A percentile compares a stretch with the other conserved stretches of the same genome.
These are phyloP conservation scores for Anthoceros angustus DNA, from an alignment of 225 moss, liverwort and hornwort genomes.

Conservation along the genomic window DNA sequence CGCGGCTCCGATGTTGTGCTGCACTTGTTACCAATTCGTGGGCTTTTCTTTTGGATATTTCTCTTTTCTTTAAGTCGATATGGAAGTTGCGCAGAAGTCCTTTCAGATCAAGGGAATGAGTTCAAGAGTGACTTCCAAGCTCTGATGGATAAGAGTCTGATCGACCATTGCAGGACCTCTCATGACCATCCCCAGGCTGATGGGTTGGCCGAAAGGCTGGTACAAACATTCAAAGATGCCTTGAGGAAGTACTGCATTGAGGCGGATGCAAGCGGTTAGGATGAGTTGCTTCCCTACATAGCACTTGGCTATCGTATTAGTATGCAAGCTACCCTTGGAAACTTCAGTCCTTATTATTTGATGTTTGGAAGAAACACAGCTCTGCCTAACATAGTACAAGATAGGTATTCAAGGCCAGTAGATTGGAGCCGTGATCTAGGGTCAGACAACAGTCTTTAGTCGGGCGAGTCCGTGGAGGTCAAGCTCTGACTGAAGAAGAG, in stretches of 20 bases:
- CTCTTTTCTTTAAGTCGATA: not conserved
- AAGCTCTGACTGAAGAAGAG: no score
- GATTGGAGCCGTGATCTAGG: not conserved
- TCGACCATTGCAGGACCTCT: constrained; percentile 1
- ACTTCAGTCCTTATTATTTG: not conserved
- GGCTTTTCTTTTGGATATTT: not conserved
- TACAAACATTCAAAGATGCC: not conserved
- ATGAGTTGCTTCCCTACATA: no score
- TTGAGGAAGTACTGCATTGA: not conserved
- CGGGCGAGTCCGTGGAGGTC: no score
- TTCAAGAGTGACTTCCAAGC: constrained; percentile 8
- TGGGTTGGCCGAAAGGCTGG: not conserved
- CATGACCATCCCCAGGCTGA: not conserved
- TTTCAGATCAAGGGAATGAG: not conserved
- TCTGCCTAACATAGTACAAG: not conserved
- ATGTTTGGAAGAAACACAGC: not conserved
- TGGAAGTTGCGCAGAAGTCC: not conserved
- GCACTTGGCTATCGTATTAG: not conserved
- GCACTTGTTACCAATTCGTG: not conserved
- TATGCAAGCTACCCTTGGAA: not conserved
- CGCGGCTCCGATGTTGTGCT: not conserved
- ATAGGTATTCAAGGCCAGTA: not conserved
- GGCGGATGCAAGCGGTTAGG: not conserved
- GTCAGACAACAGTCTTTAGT: no score
- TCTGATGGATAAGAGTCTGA: not conserved